Conservation (phyloP, 345 rosid species). For the Nephelium lappaceum region DNA sequence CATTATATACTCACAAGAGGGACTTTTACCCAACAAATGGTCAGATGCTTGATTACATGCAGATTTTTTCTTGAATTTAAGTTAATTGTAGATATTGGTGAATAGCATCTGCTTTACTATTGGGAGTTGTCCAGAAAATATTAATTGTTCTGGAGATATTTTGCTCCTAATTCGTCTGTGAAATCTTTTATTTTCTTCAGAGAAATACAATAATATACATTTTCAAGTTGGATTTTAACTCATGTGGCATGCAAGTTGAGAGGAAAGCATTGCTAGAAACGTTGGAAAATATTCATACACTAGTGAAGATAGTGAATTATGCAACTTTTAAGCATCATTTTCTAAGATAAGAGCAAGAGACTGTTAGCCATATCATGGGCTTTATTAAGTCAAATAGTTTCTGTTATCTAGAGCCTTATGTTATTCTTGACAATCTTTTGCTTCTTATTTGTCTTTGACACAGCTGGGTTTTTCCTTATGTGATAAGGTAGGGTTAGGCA, state of each 20-base stretch:
- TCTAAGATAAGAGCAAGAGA: conserved; percentile 2
- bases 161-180: neutral
- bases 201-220: neutral
- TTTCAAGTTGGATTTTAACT: neutral
- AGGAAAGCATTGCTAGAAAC: neutral
- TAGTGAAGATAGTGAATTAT: neutral
- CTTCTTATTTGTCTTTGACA: neutral
- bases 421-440: neutral
- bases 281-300: neutral
- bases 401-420: neutral
- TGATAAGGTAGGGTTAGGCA: neutral
- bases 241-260: conserved; percentile 7
- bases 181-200: neutral
- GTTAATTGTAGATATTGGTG: neutral
- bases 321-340: neutral
- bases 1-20: neutral
- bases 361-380: neutral
- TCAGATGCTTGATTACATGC: neutral
- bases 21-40: neutral
- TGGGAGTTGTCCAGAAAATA: conserved; percentile 3
- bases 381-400: neutral
- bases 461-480: neutral
- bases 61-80: neutral
- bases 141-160: neutral
- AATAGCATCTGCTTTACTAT: neutral